These are phyloP conservation scores for Epichloe brachyelytri DNA, from an alignment of 2,329 filamentous ascomycete species.

Conservation along the genomic window DNA sequence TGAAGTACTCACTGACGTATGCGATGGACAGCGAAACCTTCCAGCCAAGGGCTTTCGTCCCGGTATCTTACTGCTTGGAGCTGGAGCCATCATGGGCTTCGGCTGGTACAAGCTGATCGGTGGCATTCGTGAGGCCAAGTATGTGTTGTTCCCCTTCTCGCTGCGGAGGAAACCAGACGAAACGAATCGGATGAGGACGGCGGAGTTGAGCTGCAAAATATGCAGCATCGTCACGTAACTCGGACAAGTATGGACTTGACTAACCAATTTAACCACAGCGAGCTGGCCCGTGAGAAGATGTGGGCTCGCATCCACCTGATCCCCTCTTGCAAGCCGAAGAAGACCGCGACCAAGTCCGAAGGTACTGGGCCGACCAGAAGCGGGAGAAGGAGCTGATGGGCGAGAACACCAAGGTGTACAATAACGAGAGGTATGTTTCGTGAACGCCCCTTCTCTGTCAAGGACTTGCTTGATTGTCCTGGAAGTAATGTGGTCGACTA, in stretches of 20 bases:
- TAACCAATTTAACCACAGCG: constrained; percentile 37
- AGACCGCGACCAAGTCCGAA: constrained; percentile 84
- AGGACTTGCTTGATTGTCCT: background rate
- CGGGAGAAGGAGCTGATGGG: constrained; percentile 86
- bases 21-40: constrained; percentile 62
- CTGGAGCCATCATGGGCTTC: constrained; percentile 70
- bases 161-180: too few relatives aligned
- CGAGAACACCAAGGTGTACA: constrained; percentile 71
- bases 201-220: too few relatives aligned
- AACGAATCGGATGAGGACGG: too few relatives aligned
- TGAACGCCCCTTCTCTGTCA: background rate
- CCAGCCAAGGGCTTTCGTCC: constrained; percentile 85
- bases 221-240: too few relatives aligned
- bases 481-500: background rate
- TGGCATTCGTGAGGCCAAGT: constrained; percentile 88
- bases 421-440: constrained; percentile 64
- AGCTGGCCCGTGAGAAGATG: constrained; percentile 93
- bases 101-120: constrained; percentile 79
- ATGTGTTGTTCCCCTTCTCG: constrained; percentile 23
- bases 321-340: constrained; percentile 87
- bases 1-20: too few relatives aligned
- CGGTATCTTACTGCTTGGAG: constrained; percentile 60
- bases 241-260: too few relatives aligned
- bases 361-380: constrained; percentile 74
- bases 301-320: constrained; percentile 94